A percentile compares a stretch with the other conserved stretches of the same genome.
These are phyloP conservation scores for Colletotrichum sojae DNA, from an alignment of 2,329 filamentous ascomycete species.

Conservation along the genomic window DNA sequence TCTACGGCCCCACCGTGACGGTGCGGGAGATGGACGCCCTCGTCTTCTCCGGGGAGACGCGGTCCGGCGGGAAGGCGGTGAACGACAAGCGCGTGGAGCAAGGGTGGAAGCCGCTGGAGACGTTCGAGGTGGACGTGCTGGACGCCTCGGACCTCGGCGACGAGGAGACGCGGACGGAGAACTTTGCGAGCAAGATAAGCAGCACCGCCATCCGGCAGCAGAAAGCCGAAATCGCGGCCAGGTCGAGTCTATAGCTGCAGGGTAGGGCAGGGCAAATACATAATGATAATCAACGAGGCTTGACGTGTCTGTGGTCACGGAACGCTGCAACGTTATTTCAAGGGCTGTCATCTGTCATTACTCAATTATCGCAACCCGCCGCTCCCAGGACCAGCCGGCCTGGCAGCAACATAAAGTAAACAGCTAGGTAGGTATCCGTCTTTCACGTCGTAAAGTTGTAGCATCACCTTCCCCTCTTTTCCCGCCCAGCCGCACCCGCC, in stretches of 20 bases:
- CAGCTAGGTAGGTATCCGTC: conserved; percentile 42
- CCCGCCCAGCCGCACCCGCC: conserved; percentile 12
- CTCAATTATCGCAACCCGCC: neutral
- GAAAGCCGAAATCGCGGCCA: conserved; percentile 49
- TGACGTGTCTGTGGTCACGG: too few species aligned
- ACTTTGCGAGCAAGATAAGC: conserved; percentile 89
- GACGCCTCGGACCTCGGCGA: conserved; percentile 72
- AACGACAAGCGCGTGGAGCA: conserved; percentile 85
- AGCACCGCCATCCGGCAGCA: conserved; percentile 84
- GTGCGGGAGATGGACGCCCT: conserved; percentile 83
- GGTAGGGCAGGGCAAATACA: neutral
- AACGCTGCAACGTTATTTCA: too few species aligned
- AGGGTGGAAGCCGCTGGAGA: conserved; percentile 81
- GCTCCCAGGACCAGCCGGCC: conserved; percentile 39
- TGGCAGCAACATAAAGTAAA: conserved; percentile 41
- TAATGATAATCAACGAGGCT: neutral
- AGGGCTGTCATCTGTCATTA: neutral
- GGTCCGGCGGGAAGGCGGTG: conserved; percentile 85
- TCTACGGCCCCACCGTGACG: conserved; percentile 91
- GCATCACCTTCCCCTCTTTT: neutral
- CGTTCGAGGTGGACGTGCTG: conserved; percentile 92
- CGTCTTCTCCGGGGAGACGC: conserved; percentile 90
- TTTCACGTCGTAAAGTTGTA: conserved; percentile 40
- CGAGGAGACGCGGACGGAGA: conserved; percentile 60
- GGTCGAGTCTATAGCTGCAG: conserved; percentile 8